Conservation (phyloP, 352 stramenopile species). For the Phytopythium vexans region DNA sequence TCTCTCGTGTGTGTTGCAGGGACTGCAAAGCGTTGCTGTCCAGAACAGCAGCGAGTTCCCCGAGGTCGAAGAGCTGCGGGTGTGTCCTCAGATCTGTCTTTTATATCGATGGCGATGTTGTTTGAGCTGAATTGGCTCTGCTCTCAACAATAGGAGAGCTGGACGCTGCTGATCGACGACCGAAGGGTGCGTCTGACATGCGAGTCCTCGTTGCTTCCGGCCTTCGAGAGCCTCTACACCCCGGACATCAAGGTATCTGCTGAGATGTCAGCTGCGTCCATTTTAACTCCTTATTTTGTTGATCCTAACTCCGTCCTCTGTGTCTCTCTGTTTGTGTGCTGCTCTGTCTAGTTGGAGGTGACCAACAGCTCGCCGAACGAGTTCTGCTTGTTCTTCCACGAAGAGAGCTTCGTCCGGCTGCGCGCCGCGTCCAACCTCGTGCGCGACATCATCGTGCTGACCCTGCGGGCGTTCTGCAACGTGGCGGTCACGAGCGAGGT, state of each 20-base stretch:
- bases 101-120: background rate
- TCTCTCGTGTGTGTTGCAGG: constrained; percentile 10
- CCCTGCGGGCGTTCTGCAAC: constrained; percentile 69
- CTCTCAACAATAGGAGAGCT: constrained; percentile 51
- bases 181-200: constrained; percentile 70
- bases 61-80: constrained; percentile 55
- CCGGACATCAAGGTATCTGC: constrained; percentile 51
- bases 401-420: constrained; percentile 64
- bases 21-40: constrained; percentile 45
- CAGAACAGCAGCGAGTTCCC: constrained; percentile 58
- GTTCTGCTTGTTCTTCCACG: constrained; percentile 56
- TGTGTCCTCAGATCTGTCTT: constrained; percentile 16
- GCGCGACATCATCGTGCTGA: constrained; percentile 83
- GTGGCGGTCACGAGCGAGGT: constrained; percentile 47
- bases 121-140: constrained; percentile 3
- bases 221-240: constrained; percentile 78
- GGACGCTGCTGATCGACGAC: constrained; percentile 81
- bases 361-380: constrained; percentile 51
- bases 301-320: constrained; percentile 1
- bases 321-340: constrained; percentile 4
- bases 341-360: constrained; percentile 44
- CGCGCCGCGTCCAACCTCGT: constrained; percentile 69
- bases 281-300: constrained; percentile 11
- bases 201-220: constrained; percentile 75
- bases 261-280: background rate